These are phyloP conservation scores for Allantophomopsis lycopodina DNA, from an alignment of 2,329 filamentous ascomycete species.

Conservation along the genomic window DNA sequence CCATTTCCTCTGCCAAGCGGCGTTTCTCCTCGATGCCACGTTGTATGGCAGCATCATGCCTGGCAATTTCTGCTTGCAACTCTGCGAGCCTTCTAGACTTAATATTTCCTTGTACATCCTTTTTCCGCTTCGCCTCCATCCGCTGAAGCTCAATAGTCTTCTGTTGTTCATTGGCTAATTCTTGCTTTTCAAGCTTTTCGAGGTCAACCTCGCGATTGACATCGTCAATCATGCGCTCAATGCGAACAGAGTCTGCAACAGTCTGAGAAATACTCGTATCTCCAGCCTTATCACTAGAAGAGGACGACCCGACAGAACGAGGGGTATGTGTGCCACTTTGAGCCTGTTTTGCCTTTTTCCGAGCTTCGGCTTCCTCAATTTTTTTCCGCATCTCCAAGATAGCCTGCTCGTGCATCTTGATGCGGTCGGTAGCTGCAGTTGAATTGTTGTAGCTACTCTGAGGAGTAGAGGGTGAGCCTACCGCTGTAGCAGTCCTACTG, in stretches of 20 bases:
- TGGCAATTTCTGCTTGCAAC: slow-evolving; percentile 15
- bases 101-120: slow-evolving; percentile 17
- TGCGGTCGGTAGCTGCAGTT: slow-evolving; percentile 19
- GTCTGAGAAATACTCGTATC: slow-evolving; percentile 7
- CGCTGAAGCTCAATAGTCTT: slow-evolving; percentile 11
- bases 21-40: slow-evolving; percentile 18
- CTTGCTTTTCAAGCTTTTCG: slow-evolving; percentile 8
- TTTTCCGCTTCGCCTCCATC: slow-evolving; percentile 13
- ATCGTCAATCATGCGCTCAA: slow-evolving; percentile 11
- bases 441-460: slow-evolving; percentile 7
- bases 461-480: slow-evolving; percentile 11
- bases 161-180: slow-evolving; percentile 11
- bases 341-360: slow-evolving; percentile 13
- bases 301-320: slow-evolving; percentile 5
- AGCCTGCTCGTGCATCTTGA: slow-evolving; percentile 37
- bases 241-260: slow-evolving; percentile 11
- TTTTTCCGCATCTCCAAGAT: slow-evolving; percentile 43
- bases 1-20: slow-evolving; percentile 18
- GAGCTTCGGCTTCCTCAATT: slow-evolving; percentile 18
- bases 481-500: slow-evolving; percentile 10
- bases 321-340: slow-evolving; percentile 15
- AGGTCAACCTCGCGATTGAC: slow-evolving; percentile 7
- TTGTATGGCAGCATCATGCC: slow-evolving; percentile 15
- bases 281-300: slow-evolving; percentile 1
- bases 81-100: slow-evolving; percentile 14